phyloP scores from a whole-genome alignment of 805 yeast species.

The Candida ipomoeae region DNA sequence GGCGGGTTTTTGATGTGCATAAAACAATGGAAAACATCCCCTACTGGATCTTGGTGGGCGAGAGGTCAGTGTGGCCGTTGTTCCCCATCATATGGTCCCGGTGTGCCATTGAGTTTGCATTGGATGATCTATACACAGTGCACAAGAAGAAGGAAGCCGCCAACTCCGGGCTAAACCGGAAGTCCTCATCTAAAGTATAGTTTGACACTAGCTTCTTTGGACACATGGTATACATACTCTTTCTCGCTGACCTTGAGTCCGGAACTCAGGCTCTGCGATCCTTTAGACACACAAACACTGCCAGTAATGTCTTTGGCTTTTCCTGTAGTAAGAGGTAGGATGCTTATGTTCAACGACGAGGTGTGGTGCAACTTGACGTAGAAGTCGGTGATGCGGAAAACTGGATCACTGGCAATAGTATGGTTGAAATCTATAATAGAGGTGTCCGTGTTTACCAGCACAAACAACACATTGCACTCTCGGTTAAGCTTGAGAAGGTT shows the following conservation, averaged over 20 bases:
- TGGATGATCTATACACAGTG: constrained; percentile 66
- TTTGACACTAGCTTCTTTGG: constrained; percentile 50
- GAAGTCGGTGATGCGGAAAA: constrained; percentile 44
- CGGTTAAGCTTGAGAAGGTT: constrained; percentile 30
- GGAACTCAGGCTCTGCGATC: constrained; percentile 37
- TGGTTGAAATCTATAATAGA: constrained; percentile 28
- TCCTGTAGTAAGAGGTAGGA: constrained; percentile 73
- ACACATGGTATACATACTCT: constrained; percentile 58
- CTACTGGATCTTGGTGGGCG: constrained; percentile 89
- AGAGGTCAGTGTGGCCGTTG: constrained; percentile 89
- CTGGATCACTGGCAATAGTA: constrained; percentile 26
- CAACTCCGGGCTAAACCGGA: neutral
- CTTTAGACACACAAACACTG: constrained; percentile 54
- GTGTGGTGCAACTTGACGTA: constrained; percentile 46
- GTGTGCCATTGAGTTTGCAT: constrained; percentile 82
- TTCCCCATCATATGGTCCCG: constrained; percentile 81
- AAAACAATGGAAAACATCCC: constrained; percentile 68
- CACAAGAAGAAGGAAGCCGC: constrained; percentile 28
- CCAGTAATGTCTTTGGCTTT: constrained; percentile 83
- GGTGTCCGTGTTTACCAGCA: constrained; percentile 35
- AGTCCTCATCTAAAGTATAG: constrained; percentile 38
- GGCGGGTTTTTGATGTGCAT: constrained; percentile 74
- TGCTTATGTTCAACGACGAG: constrained; percentile 47
- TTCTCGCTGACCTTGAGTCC: constrained; percentile 43
- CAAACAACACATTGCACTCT: constrained; percentile 29